Percentiles rank a stretch among this genome's conserved stretches.
phyloP scores from a whole-genome alignment of 2,329 filamentous ascomycete genomes.

The Penicillium sp. region DNA sequence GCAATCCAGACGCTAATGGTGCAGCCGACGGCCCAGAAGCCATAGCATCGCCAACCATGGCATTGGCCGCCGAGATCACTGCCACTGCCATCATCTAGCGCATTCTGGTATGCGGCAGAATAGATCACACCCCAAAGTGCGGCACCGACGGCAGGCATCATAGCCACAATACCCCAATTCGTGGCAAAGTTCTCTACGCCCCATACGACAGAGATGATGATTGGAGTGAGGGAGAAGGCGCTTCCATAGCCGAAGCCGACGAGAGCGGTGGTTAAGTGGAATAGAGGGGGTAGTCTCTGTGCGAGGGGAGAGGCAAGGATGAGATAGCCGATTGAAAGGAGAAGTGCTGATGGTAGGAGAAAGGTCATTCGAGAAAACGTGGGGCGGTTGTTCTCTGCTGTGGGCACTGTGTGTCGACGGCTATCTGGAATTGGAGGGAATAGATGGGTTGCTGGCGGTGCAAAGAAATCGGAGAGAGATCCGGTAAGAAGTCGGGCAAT shows the following conservation, averaged over 20 bases:
- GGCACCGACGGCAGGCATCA: slow-evolving; percentile 83
- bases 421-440: slow-evolving; percentile 51
- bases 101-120: slow-evolving; percentile 50
- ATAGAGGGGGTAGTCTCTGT: slow-evolving; percentile 72
- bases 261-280: slow-evolving; percentile 80
- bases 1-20: slow-evolving; percentile 74
- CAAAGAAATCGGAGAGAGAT: slow-evolving; percentile 82
- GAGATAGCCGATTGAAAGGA: slow-evolving; percentile 74
- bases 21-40: slow-evolving; percentile 79
- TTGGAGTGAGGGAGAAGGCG: slow-evolving; percentile 82
- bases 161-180: slow-evolving; percentile 94
- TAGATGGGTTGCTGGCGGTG: slow-evolving; percentile 63
- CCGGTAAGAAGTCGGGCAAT: slow-evolving; percentile 87
- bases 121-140: slow-evolving; percentile 92
- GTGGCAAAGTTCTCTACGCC: slow-evolving; percentile 98
- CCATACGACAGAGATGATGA: slow-evolving; percentile 96
- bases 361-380: slow-evolving; percentile 76
- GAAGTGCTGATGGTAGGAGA: slow-evolving; percentile 69
- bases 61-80: slow-evolving; percentile 60
- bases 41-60: slow-evolving; percentile 79
- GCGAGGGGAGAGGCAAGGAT: slow-evolving; percentile 79
- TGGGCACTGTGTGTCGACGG: slow-evolving; percentile 36
- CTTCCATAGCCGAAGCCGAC: slow-evolving; percentile 92
- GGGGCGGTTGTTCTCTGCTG: slow-evolving; percentile 38
- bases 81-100: slow-evolving; percentile 37